Conservation (phyloP, 2,329 filamentous ascomycete species). For the Trichoderma aggressivum region DNA sequence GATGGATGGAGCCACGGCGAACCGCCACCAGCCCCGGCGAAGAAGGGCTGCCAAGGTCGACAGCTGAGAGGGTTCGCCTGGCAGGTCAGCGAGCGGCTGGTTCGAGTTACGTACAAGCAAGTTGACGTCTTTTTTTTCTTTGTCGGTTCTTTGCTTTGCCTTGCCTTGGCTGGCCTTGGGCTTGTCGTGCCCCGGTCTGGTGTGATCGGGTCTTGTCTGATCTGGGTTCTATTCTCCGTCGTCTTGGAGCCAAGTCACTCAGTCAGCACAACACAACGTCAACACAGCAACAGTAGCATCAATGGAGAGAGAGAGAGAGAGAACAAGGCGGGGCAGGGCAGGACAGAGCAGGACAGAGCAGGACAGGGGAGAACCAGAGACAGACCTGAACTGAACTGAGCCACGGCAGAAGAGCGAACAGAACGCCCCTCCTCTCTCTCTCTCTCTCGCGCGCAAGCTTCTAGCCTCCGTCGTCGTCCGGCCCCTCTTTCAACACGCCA, state of each 20-base stretch:
- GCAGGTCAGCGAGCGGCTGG: not conserved
- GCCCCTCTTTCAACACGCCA: not conserved
- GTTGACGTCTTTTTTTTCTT: not conserved
- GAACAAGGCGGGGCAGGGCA: not conserved
- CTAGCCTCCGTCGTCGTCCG: not conserved
- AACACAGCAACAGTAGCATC: not conserved
- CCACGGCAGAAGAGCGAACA: not conserved
- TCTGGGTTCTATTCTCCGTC: not conserved
- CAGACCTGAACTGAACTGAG: not conserved
- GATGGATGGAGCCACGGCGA: conserved; percentile 12
- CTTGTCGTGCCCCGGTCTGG: not conserved
- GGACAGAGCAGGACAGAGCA: not conserved
- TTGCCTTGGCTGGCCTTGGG: not conserved
- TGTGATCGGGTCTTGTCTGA: not conserved
- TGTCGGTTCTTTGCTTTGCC: not conserved
- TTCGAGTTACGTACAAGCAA: conserved; percentile 10
- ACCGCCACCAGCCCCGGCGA: conserved; percentile 13
- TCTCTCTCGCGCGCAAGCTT: not conserved
- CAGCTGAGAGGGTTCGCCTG: not conserved
- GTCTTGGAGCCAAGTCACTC: not conserved
- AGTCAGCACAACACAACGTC: not conserved
- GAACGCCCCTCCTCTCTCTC: not conserved
- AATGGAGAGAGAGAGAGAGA: not conserved
- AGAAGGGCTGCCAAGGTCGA: not conserved
- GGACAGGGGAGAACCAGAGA: not conserved